Evolutionary conservation across 164 flowering plant species (phyloP), one percentile per base, ranked within the genome.

Genomic region (Magnolia changhungtana): DNA sequence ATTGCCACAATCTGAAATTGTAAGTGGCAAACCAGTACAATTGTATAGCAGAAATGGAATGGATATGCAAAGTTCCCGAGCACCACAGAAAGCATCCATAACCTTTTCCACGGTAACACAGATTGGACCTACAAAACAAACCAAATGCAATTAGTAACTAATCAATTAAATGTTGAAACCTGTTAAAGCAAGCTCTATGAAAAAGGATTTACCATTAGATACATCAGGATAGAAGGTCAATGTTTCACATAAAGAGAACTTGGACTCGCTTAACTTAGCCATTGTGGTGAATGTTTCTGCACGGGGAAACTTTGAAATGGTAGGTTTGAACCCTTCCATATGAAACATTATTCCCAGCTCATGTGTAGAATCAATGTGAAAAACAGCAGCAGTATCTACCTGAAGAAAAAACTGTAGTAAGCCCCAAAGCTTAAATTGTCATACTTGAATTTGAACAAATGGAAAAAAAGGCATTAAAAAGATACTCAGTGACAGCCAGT

Each of bases 61-160:
- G 77, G 82, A 94, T 51, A 96, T 81, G 78, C 81, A 81, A 72
- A 96, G 74, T 81, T 92, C 97, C 63, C 99, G 93, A 61, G 95
- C 90, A 78, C 97, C 99, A 82, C 94, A 90, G 66, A 82, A 81
- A 27, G 91, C 89, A 87, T 92, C 96, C 96, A 96, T 84, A 69
- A 83, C 75, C 82, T 91, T 94, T 78, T 96, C 98, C 80, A 90
- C 83, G 7, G 83, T 83, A 73, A 91, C 84, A 82, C 79, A 81
- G 31, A 88, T 24, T 24, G 90, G 84, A 78, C 97, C 99, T 96
- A 77, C 20, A 82, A 75, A 76, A 79, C 37, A 77, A 70, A 78
- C 45, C 19, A 1, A 27, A 76, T 20, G 37, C 8, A n/a, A 66
- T 76, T 8, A 78, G 61, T 63, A 71, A 59, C 58, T 52, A 72